Evolutionary conservation across 306 rosid species (phyloP).

Genomic region (Senna siamea): DNA sequence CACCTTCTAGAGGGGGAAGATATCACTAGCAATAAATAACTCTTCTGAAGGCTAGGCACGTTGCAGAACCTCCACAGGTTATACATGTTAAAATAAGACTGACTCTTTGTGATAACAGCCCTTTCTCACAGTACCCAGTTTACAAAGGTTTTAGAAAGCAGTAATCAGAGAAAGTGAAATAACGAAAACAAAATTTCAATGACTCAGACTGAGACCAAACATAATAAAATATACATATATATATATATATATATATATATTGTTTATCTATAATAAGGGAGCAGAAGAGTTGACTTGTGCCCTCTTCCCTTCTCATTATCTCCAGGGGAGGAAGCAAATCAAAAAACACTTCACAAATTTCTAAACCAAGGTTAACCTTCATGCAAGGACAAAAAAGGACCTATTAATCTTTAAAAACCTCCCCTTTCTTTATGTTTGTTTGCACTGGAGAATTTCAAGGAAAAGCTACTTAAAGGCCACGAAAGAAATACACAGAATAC

Average conservation of each 20-base stretch:
- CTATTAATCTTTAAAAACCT: not conserved
- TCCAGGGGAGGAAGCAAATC: not conserved
- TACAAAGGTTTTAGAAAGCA: constrained; percentile 29
- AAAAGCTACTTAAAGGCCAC: too few relatives aligned
- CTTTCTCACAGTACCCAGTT: constrained; percentile 29
- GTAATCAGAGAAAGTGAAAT: constrained; percentile 46
- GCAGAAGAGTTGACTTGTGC: not conserved
- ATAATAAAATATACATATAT: not conserved
- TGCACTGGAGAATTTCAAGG: too few relatives aligned
- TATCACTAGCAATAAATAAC: constrained; percentile 37
- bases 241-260: not conserved
- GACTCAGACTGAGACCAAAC: constrained; percentile 20
- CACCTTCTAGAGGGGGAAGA: not conserved
- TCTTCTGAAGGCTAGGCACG: constrained; percentile 33
- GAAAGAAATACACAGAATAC: not conserved
- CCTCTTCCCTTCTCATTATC: not conserved
- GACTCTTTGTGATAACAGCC: constrained; percentile 34
- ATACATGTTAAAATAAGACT: constrained; percentile 44
- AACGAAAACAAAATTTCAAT: constrained; percentile 23
- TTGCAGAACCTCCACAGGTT: constrained; percentile 50
- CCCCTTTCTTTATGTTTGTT: not conserved
- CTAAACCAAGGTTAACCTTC: not conserved
- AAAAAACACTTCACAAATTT: not conserved
- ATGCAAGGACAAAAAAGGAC: not conserved
- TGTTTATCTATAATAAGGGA: not conserved